Percentiles rank a stretch among this genome's conserved stretches.
Evolutionary conservation across 805 yeast species (phyloP).

Genomic region (Sungouiozyma intestinalis): DNA sequence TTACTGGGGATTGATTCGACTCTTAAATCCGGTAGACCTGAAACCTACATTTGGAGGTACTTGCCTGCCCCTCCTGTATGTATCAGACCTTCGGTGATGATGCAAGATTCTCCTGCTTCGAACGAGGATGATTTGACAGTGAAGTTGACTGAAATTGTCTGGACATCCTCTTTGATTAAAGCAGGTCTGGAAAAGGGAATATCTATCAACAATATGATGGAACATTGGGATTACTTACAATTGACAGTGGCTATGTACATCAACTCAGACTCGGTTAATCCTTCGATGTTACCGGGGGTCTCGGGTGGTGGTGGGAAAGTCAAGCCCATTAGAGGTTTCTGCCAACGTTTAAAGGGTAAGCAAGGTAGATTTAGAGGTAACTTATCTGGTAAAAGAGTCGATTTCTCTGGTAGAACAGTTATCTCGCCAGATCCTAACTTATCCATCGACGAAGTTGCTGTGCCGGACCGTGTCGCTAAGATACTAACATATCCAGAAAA

Average conservation of each 20-base stretch:
- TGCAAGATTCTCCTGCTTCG: conserved; percentile 80
- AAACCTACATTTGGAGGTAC: conserved; percentile 92
- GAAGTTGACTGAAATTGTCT: conserved; percentile 89
- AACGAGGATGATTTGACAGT: conserved; percentile 97
- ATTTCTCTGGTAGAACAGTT: conserved; percentile 95
- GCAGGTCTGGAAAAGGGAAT: conserved; percentile 95
- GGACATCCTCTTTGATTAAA: conserved; percentile 88
- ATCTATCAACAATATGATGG: conserved; percentile 87
- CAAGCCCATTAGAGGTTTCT: conserved; percentile 82
- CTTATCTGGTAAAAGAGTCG: conserved; percentile 96
- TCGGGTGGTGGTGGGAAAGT: conserved; percentile 43
- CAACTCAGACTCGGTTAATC: conserved; percentile 86
- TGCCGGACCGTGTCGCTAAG: conserved; percentile 94
- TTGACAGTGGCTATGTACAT: conserved; percentile 94
- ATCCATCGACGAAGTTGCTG: conserved; percentile 93
- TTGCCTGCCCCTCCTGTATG: conserved; percentile 99
- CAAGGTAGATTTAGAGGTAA: conserved; percentile 99
- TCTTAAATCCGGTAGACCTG: conserved; percentile 78
- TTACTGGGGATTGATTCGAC: conserved; percentile 82
- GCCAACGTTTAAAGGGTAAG: conserved; percentile 95
- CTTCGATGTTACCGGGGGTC: conserved; percentile 63
- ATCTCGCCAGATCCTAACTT: conserved; percentile 98
- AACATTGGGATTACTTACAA: conserved; percentile 97
- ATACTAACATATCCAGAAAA: conserved; percentile 92
- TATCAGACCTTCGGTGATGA: conserved; percentile 91